Conservation (phyloP, 2,329 filamentous ascomycete species). For the Aspergillus glaucus region DNA sequence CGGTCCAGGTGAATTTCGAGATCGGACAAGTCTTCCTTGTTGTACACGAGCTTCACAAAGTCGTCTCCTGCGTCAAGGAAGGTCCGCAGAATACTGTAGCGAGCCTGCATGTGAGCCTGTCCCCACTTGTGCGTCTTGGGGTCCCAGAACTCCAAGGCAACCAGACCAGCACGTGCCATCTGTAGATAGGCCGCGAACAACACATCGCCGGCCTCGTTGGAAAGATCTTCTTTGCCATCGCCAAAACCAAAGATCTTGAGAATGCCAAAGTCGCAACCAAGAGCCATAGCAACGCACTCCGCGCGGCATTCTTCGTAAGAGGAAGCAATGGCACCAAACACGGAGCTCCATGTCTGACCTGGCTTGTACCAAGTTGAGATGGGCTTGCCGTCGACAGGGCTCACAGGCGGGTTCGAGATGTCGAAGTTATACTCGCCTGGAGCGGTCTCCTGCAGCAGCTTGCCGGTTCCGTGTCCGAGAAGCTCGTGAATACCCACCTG, state of each 20-base stretch:
- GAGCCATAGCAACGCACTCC: constrained; percentile 86
- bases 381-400: constrained; percentile 69
- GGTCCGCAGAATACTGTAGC: constrained; percentile 70
- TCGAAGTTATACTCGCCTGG: constrained; percentile 86
- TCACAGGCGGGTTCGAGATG: constrained; percentile 69
- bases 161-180: constrained; percentile 90
- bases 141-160: constrained; percentile 90
- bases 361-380: constrained; percentile 87
- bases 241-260: constrained; percentile 90
- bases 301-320: constrained; percentile 93
- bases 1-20: constrained; percentile 77
- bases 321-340: constrained; percentile 80
- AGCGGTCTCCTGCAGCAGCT: constrained; percentile 82
- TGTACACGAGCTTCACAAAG: constrained; percentile 77
- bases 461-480: constrained; percentile 82
- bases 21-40: constrained; percentile 69
- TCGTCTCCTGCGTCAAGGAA: constrained; percentile 80
- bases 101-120: constrained; percentile 84
- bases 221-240: constrained; percentile 65
- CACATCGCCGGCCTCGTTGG: constrained; percentile 74
- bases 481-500: constrained; percentile 94
- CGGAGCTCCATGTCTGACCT: constrained; percentile 88
- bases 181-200: constrained; percentile 82
- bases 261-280: constrained; percentile 82
- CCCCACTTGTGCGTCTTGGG: constrained; percentile 88